Conservation (phyloP, 306 rosid species). For the Rubus parviflorus region DNA sequence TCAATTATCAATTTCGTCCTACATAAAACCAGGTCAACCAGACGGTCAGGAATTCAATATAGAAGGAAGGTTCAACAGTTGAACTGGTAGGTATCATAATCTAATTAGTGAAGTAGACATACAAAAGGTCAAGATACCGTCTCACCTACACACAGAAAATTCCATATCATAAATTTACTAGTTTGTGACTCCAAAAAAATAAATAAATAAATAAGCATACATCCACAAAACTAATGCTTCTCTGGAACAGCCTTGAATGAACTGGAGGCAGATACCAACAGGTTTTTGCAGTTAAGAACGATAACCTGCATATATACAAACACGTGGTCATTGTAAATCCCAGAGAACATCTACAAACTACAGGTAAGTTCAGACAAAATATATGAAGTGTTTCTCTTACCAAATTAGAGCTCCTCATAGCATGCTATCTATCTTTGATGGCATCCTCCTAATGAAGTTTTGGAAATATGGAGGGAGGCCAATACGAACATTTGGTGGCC, state of each 20-base stretch:
- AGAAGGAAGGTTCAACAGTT: background rate
- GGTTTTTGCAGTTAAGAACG: too few species aligned
- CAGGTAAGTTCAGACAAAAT: too few species aligned
- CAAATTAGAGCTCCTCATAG: background rate
- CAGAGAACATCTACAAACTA: background rate
- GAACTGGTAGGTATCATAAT: background rate
- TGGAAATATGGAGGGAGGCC: background rate
- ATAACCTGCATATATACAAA: too few species aligned
- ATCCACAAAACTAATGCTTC: background rate
- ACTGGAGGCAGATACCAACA: too few species aligned
- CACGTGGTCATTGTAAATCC: background rate
- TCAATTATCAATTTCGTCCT: background rate
- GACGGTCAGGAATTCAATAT: background rate
- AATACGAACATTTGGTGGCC: background rate
- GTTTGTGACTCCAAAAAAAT: too few species aligned
- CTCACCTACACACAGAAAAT: background rate
- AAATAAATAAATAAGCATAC: background rate
- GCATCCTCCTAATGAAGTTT: constrained; percentile 1
- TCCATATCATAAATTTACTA: background rate
- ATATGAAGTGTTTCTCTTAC: background rate
- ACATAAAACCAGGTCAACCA: too few species aligned
- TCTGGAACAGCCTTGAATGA: background rate
- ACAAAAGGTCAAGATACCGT: background rate
- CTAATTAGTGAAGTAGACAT: background rate
- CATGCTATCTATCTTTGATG: background rate